phyloP scores from a whole-genome alignment of 2,329 filamentous ascomycete genomes.

The Aspergillus carbonarius region DNA sequence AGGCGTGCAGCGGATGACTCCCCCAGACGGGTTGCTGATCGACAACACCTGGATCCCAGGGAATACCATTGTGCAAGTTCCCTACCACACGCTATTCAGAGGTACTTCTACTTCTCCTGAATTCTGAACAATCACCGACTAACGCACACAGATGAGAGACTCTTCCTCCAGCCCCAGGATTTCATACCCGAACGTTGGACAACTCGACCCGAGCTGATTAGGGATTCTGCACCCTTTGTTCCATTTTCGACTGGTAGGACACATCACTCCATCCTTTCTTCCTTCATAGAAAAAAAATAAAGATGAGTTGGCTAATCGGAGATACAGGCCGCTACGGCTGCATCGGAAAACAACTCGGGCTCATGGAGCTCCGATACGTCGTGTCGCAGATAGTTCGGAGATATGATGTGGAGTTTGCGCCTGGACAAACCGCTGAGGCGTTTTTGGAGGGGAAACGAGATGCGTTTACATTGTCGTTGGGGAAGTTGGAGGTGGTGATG shows the following conservation, averaged over 20 bases:
- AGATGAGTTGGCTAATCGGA: background rate
- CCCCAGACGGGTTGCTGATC: background rate
- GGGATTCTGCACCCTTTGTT: constrained; percentile 13
- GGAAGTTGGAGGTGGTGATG: constrained; percentile 1
- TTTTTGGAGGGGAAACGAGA: background rate
- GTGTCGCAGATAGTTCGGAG: constrained; percentile 5
- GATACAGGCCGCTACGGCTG: constrained; percentile 9
- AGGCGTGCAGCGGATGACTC: background rate
- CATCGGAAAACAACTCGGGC: constrained; percentile 19
- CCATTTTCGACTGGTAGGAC: constrained; percentile 20
- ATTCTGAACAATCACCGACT: no score
- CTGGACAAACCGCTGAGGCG: background rate
- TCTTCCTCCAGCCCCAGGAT: constrained; percentile 1
- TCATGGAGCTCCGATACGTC: constrained; percentile 20
- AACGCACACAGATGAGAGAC: constrained; percentile 1
- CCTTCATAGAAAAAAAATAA: background rate
- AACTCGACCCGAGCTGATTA: constrained; percentile 14
- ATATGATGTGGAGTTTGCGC: constrained; percentile 7
- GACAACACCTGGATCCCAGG: background rate
- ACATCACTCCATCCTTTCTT: background rate
- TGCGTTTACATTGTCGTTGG: constrained; percentile 4
- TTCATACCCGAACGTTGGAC: constrained; percentile 23
- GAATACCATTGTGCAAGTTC: background rate
- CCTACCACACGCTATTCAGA: background rate
- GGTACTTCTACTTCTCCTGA: background rate